Conservation (phyloP, 345 rosid genomes). For the Citrus reticulata region DNA sequence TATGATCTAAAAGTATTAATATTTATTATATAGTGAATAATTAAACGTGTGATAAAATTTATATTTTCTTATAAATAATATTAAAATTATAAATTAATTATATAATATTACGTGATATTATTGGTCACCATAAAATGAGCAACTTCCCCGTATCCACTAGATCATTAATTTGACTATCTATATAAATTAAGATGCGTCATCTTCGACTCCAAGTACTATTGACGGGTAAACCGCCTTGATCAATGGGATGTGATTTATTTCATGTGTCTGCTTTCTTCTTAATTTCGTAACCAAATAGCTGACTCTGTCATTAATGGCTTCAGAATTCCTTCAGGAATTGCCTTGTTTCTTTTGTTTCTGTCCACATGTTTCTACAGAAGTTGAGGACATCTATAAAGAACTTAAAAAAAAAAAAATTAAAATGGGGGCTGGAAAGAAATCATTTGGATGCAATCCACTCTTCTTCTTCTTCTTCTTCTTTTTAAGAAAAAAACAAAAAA, state of each 20-base stretch:
- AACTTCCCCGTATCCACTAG: accelerated
- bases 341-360: neutral
- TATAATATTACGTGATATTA: no score
- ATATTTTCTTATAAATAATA: accelerated
- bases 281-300: neutral
- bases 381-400: neutral
- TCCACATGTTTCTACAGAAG: neutral
- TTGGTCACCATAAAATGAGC: no score
- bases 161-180: no score
- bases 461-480: no score
- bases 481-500: no score
- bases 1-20: no score
- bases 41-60: no score
- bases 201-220: neutral
- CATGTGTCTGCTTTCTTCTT: neutral
- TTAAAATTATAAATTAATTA: no score
- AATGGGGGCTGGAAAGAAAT: no score
- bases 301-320: neutral
- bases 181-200: neutral
- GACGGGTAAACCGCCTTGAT: neutral
- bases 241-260: neutral
- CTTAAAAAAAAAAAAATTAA: no score
- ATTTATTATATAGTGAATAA: no score
- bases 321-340: neutral
- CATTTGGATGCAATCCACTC: no score